Conservation (phyloP, 495 filamentous ascomycete species). For the Tuber microsphaerosporum region DNA sequence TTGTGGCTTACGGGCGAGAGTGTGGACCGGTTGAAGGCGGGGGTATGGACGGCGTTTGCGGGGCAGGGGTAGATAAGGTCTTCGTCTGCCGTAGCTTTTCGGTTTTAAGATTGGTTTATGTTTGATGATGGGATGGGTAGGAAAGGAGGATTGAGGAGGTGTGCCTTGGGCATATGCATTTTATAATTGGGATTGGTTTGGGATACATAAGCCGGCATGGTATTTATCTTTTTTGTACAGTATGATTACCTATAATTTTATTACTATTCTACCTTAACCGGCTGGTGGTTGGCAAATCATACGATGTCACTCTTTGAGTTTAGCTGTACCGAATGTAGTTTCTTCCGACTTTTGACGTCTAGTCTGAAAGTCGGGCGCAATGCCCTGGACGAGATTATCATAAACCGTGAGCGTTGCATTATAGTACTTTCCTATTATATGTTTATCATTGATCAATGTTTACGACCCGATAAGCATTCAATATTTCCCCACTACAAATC, state of each 20-base stretch:
- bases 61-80: constrained; percentile 17
- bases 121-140: constrained; percentile 1
- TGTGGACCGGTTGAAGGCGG: constrained; percentile 53
- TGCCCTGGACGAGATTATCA: neutral
- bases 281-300: neutral
- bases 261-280: neutral
- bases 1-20: constrained; percentile 45
- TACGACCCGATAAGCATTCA: too few species aligned
- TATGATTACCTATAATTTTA: neutral
- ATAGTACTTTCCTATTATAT: too few species aligned
- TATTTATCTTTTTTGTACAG: neutral
- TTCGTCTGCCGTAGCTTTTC: neutral
- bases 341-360: neutral
- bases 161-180: neutral
- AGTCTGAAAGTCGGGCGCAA: neutral
- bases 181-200: neutral
- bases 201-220: neutral
- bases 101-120: neutral
- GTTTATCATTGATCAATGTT: too few species aligned
- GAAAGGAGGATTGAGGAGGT: neutral
- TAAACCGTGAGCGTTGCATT: neutral
- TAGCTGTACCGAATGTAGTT: neutral
- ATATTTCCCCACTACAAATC: too few species aligned
- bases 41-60: constrained; percentile 50
- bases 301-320: neutral